phyloP scores from a whole-genome alignment of 2,329 filamentous ascomycete species.

The Eutypa lata region DNA sequence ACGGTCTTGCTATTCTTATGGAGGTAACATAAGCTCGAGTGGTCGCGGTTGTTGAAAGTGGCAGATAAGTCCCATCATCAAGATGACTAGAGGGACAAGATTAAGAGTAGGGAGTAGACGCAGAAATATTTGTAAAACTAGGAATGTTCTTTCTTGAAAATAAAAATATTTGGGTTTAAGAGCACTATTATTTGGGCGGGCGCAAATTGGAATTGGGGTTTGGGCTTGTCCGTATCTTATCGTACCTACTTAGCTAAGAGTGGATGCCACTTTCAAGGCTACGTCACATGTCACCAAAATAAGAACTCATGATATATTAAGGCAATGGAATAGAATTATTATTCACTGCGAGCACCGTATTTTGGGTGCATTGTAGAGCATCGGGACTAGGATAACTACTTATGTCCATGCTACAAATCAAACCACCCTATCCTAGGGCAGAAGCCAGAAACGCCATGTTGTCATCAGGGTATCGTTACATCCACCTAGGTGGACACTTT shows the following conservation, averaged over 20 bases:
- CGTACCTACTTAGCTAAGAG: neutral
- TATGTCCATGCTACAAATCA: slow-evolving; percentile 10
- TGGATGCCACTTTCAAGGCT: neutral
- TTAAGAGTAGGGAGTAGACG: neutral
- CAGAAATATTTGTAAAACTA: neutral
- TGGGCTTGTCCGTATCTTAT: neutral
- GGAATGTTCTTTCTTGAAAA: neutral
- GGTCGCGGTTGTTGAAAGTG: neutral
- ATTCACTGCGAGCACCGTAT: neutral
- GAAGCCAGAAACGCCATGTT: slow-evolving; percentile 25
- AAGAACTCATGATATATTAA: neutral
- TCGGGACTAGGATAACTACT: neutral
- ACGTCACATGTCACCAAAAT: neutral
- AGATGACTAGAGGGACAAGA: neutral
- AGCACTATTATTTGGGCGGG: neutral
- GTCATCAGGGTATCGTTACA: slow-evolving; percentile 19
- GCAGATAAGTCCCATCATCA: neutral
- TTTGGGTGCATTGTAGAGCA: neutral
- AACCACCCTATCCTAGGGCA: slow-evolving; percentile 8
- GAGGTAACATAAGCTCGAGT: neutral
- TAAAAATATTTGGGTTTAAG: neutral
- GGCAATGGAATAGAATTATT: neutral
- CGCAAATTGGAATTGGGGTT: neutral
- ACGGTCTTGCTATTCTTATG: neutral
- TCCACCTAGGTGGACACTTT: slow-evolving; percentile 18